Evolutionary conservation across 306 rosid species (phyloP).

Genomic region (Prunus kanzakura): DNA sequence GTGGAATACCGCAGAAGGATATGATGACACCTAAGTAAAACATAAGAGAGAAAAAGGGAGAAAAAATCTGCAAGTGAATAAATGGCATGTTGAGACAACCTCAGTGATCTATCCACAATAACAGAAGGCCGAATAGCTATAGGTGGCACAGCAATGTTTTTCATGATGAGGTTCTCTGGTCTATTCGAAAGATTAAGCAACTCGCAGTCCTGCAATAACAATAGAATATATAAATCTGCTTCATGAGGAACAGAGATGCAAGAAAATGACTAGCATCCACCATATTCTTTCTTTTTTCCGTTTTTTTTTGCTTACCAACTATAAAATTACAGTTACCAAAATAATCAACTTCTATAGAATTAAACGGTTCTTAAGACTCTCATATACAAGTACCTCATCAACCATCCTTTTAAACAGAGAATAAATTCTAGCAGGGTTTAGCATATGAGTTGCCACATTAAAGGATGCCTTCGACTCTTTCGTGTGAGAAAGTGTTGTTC

Average conservation of each 20-base stretch:
- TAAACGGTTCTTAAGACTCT: conserved; percentile 9
- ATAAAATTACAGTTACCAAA: background rate
- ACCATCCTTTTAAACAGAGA: conserved; percentile 64
- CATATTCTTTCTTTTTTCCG: background rate
- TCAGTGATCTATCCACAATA: conserved; percentile 65
- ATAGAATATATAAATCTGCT: conserved; percentile 5
- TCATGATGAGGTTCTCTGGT: conserved; percentile 78
- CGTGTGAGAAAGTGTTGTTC: conserved; percentile 50
- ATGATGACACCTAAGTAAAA: background rate
- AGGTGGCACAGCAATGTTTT: conserved; percentile 80
- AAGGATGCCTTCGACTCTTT: conserved; percentile 42
- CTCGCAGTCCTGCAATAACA: conserved; percentile 72
- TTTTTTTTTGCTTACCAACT: background rate
- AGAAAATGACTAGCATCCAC: conserved; percentile 10
- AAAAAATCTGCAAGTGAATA: conserved; percentile 10
- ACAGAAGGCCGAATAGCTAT: conserved; percentile 89
- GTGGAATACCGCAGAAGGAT: conserved; percentile 5
- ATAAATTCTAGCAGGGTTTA: conserved; percentile 56
- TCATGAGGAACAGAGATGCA: conserved; percentile 26
- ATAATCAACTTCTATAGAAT: background rate
- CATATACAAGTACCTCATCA: conserved; percentile 53
- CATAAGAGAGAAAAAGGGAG: background rate
- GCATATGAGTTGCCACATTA: conserved; percentile 34
- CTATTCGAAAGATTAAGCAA: conserved; percentile 67
- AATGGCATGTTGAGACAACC: conserved; percentile 41